These are phyloP conservation scores for Rhododendron ovatum DNA, from an alignment of 148 eudicot genomes.

Conservation along the genomic window DNA sequence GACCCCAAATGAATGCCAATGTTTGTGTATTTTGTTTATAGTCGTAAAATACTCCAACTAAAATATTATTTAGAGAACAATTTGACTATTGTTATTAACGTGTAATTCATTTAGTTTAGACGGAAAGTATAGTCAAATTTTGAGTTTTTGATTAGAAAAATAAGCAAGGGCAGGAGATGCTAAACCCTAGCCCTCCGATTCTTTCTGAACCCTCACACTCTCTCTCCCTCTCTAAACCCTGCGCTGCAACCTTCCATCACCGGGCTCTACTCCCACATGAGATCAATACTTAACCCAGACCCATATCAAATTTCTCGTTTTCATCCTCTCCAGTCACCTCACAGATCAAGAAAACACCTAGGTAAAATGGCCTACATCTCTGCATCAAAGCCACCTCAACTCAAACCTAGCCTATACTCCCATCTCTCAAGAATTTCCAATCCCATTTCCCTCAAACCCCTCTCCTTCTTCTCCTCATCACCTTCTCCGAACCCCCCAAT, in stretches of 20 bases:
- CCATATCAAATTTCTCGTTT: neutral
- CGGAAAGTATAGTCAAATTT: too few relatives aligned
- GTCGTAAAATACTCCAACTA: too few relatives aligned
- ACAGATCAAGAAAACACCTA: neutral
- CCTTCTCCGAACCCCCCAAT: constrained; percentile 25
- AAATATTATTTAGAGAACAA: too few relatives aligned
- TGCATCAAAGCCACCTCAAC: constrained; percentile 30
- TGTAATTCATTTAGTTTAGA: too few relatives aligned
- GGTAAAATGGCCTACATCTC: constrained; percentile 42
- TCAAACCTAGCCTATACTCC: constrained; percentile 30
- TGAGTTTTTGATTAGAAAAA: too few relatives aligned
- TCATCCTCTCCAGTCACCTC: neutral
- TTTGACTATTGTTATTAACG: too few relatives aligned
- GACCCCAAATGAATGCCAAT: too few relatives aligned
- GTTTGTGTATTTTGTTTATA: too few relatives aligned
- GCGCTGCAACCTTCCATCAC: neutral
- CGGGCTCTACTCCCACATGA: neutral
- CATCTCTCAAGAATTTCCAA: constrained; percentile 25
- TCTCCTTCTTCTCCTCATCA: constrained; percentile 37
- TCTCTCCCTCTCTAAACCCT: neutral
- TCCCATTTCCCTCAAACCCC: constrained; percentile 28
- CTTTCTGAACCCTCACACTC: too few relatives aligned
- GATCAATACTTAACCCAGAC: neutral
- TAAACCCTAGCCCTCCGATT: neutral
- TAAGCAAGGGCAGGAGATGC: neutral